phyloP scores from a whole-genome alignment of 2,329 filamentous ascomycete genomes.

The Paracoccidioides lutzii region DNA sequence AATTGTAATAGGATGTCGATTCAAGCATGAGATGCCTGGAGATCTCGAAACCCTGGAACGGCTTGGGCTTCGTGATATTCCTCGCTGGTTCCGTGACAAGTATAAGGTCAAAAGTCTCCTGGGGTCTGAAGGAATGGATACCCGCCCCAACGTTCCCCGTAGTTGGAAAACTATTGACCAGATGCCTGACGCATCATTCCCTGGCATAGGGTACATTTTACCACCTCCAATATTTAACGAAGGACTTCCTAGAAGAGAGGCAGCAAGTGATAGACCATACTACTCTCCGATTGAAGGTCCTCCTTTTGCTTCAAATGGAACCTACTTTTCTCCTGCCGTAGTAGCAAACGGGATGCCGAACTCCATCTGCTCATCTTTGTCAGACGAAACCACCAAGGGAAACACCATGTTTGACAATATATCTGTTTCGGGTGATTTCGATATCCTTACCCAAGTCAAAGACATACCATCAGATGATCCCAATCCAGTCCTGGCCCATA shows the following conservation, averaged over 20 bases:
- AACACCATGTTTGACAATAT: neutral
- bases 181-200: neutral
- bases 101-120: conserved; percentile 11
- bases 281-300: neutral
- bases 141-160: conserved; percentile 1
- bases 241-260: neutral
- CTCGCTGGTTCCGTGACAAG: conserved; percentile 45
- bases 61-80: conserved; percentile 51
- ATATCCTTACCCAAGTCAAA: neutral
- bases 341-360: neutral
- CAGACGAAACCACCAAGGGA: neutral
- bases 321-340: neutral
- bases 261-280: neutral
- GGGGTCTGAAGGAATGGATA: neutral
- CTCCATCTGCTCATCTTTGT: neutral
- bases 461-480: neutral
- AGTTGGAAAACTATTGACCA: neutral
- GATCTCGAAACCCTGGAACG: conserved; percentile 52
- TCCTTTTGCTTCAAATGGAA: neutral
- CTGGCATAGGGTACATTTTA: neutral
- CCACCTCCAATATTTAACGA: neutral
- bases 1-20: conserved; percentile 54
- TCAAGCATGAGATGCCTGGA: conserved; percentile 78
- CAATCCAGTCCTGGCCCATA: neutral
- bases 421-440: neutral